Conservation (phyloP, 495 filamentous ascomycete species). For the Aspergillus incahuasiensis region DNA sequence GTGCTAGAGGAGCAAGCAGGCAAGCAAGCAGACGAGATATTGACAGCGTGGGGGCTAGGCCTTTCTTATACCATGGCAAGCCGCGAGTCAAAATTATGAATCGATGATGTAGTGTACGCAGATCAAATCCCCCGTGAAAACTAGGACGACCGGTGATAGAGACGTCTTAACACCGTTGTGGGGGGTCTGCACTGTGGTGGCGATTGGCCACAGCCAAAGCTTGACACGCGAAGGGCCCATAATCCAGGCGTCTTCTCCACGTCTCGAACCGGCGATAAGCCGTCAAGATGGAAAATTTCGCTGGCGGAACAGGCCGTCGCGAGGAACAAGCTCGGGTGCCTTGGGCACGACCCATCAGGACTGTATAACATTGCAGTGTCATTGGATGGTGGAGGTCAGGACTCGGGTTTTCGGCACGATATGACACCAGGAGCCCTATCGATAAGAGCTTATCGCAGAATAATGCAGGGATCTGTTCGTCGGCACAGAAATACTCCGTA, state of each 20-base stretch:
- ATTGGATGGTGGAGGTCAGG: not conserved
- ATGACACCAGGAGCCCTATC: not conserved
- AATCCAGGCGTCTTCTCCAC: not conserved
- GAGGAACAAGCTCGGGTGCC: not conserved
- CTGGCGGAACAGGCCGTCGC: constrained; percentile 1
- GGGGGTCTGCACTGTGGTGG: not conserved
- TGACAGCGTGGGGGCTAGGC: not conserved
- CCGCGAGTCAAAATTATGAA: too few relatives aligned
- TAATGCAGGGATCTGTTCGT: not conserved
- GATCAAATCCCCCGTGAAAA: not conserved
- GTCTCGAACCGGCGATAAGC: not conserved
- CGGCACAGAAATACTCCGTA: not conserved
- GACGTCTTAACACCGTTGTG: constrained; percentile 5
- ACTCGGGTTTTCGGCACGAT: constrained; percentile 4
- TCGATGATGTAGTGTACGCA: too few relatives aligned
- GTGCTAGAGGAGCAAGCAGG: too few relatives aligned
- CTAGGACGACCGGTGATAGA: constrained; percentile 1
- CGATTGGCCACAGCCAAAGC: constrained; percentile 10
- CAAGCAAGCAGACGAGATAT: not conserved
- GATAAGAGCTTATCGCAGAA: not conserved
- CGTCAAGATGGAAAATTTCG: not conserved
- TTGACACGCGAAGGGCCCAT: constrained; percentile 5
- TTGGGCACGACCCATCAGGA: not conserved
- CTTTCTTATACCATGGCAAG: constrained; percentile 1
- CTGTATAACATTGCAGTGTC: not conserved